Conservation (phyloP, 345 rosid species). For the Camelina neglecta region DNA sequence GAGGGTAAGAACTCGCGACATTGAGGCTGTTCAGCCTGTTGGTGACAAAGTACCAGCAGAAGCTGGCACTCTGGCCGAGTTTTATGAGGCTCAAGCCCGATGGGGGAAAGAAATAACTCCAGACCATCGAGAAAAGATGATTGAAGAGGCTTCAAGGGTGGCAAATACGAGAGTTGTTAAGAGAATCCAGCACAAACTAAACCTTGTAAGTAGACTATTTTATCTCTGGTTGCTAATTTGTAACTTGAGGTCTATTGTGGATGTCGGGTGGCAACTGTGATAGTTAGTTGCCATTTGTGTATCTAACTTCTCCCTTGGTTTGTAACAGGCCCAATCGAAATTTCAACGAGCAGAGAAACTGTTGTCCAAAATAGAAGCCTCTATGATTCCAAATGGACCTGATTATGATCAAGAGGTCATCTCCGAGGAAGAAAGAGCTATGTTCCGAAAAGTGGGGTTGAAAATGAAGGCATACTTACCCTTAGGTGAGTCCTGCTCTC, state of each 20-base stretch:
- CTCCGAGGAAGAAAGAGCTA: constrained; percentile 86
- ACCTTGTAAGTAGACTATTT: constrained; percentile 61
- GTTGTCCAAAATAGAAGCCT: constrained; percentile 84
- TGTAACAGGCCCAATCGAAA: constrained; percentile 81
- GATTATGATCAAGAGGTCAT: constrained; percentile 97
- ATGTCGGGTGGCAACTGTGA: constrained; percentile 14
- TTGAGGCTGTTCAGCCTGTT: constrained; percentile 57
- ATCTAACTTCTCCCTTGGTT: constrained; percentile 24
- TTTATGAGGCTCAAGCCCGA: constrained; percentile 93
- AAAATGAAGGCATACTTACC: constrained; percentile 96
- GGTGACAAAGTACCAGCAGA: constrained; percentile 60
- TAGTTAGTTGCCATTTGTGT: neutral
- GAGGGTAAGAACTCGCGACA: constrained; percentile 57
- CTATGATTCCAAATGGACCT: constrained; percentile 95
- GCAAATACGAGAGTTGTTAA: constrained; percentile 69
- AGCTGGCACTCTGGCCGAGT: constrained; percentile 96
- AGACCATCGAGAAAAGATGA: constrained; percentile 85
- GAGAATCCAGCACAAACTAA: constrained; percentile 78
- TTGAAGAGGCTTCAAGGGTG: constrained; percentile 81
- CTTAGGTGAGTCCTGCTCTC: constrained; percentile 57
- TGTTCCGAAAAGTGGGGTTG: constrained; percentile 94
- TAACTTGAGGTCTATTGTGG: constrained; percentile 24
- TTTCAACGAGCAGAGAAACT: constrained; percentile 87
- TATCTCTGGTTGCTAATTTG: constrained; percentile 4
- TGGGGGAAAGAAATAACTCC: constrained; percentile 87